Evolutionary conservation across 768 basidiomycete genomes (phyloP).

Genomic region (Lactarius deliciosus): DNA sequence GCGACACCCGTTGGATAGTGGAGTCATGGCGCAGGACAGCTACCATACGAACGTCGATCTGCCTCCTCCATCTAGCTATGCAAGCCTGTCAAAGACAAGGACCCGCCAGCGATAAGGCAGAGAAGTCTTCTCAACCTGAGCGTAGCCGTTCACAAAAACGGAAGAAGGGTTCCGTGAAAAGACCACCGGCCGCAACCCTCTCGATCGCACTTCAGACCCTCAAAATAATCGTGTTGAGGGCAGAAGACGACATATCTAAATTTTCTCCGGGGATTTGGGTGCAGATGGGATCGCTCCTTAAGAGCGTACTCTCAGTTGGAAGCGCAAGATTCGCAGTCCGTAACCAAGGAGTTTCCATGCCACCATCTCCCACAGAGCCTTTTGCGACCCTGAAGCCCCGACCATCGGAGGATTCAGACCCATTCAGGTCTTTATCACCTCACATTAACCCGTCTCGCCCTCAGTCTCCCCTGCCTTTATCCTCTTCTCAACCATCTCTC

Average conservation of each 20-base stretch:
- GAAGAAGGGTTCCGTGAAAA: conserved; percentile 32
- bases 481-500: conserved; percentile 47
- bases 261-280: conserved; percentile 61
- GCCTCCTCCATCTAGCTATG: conserved; percentile 60
- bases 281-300: conserved; percentile 56
- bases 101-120: conserved; percentile 33
- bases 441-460: conserved; percentile 30
- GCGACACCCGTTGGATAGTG: conserved; percentile 43
- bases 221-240: conserved; percentile 65
- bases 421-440: conserved; percentile 33
- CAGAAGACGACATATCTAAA: conserved; percentile 55
- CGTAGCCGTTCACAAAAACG: conserved; percentile 50
- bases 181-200: conserved; percentile 35
- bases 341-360: conserved; percentile 43
- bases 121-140: conserved; percentile 35
- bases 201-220: conserved; percentile 62
- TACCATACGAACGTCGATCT: conserved; percentile 56
- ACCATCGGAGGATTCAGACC: conserved; percentile 18
- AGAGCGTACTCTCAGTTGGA: conserved; percentile 53
- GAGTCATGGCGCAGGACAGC: conserved; percentile 50
- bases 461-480: conserved; percentile 35
- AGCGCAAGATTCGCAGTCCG: conserved; percentile 60
- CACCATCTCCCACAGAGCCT: conserved; percentile 52
- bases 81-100: conserved; percentile 46
- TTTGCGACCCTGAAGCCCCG: conserved; percentile 35